A percentile compares a stretch with the other conserved stretches of the same genome.
Evolutionary conservation across 1,284 basidiomycete genomes (phyloP).

Genomic region (Moesziomyces aphidis): DNA sequence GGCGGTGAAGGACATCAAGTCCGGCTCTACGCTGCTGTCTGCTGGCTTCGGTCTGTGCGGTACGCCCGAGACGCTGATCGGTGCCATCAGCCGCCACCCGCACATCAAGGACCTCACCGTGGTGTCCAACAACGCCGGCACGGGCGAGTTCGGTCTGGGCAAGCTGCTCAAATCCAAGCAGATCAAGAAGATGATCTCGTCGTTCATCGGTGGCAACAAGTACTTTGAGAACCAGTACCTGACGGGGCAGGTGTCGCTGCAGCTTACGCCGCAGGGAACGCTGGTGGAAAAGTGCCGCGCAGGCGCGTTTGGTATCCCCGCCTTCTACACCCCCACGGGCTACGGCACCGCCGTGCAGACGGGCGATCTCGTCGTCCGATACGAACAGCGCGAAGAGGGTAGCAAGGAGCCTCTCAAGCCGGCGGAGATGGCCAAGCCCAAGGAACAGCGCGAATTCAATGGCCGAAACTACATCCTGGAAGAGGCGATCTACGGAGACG

Average conservation of each 20-base stretch:
- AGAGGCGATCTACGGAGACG: slow-evolving; percentile 84
- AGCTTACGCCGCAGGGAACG: slow-evolving; percentile 71
- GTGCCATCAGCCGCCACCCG: slow-evolving; percentile 50
- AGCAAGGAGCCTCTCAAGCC: slow-evolving; percentile 50
- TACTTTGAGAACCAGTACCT: slow-evolving; percentile 64
- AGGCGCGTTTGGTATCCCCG: slow-evolving; percentile 93
- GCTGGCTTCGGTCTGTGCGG: slow-evolving; percentile 67
- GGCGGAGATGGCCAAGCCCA: slow-evolving; percentile 69
- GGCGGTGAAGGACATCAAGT: slow-evolving; percentile 60
- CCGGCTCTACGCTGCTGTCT: slow-evolving; percentile 58
- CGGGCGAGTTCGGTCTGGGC: slow-evolving; percentile 59
- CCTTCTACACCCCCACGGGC: slow-evolving; percentile 94
- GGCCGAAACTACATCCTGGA: slow-evolving; percentile 89
- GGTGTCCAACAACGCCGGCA: slow-evolving; percentile 66
- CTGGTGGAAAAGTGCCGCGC: slow-evolving; percentile 90
- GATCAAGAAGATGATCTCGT: slow-evolving; percentile 61
- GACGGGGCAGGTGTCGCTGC: slow-evolving; percentile 57
- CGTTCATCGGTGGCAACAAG: slow-evolving; percentile 66
- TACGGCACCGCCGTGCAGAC: slow-evolving; percentile 69
- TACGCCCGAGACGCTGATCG: slow-evolving; percentile 65
- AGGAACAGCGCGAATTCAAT: slow-evolving; percentile 83
- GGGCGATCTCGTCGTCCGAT: slow-evolving; percentile 68
- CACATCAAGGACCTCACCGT: slow-evolving; percentile 59
- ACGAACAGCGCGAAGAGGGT: slow-evolving; percentile 51
- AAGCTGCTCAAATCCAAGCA: slow-evolving; percentile 57